A percentile compares a stretch with the other conserved stretches of the same genome.
phyloP scores from a whole-genome alignment of 2,329 filamentous ascomycete genomes.

The Colletotrichum kahawae region DNA sequence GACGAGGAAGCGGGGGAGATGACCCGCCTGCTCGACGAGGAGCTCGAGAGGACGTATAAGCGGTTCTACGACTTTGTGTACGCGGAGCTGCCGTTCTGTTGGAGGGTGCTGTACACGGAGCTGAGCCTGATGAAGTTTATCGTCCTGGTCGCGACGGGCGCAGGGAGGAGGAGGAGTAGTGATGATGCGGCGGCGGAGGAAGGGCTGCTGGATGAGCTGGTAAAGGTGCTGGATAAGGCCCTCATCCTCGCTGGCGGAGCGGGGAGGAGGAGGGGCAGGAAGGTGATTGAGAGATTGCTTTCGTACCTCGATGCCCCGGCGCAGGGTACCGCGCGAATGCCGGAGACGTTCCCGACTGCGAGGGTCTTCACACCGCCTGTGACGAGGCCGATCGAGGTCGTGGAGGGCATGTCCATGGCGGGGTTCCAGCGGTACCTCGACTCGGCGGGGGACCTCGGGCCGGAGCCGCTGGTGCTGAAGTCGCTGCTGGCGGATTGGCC shows the following conservation, averaged over 20 bases:
- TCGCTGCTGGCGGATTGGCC: constrained; percentile 76
- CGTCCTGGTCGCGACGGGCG: constrained; percentile 8
- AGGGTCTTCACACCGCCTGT: constrained; percentile 46
- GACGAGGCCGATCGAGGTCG: constrained; percentile 42
- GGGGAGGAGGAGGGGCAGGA: constrained; percentile 50
- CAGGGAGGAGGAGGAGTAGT: neutral
- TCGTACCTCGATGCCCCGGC: neutral
- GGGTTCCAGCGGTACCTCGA: constrained; percentile 68
- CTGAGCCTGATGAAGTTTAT: constrained; percentile 67
- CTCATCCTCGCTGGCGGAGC: constrained; percentile 76
- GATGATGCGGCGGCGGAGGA: constrained; percentile 17
- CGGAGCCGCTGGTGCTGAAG: constrained; percentile 72
- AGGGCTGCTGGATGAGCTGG: constrained; percentile 55
- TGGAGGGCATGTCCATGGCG: constrained; percentile 56
- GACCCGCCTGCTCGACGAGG: neutral
- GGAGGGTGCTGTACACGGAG: constrained; percentile 76
- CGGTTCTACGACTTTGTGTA: constrained; percentile 72
- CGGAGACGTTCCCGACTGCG: constrained; percentile 27
- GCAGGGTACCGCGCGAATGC: neutral
- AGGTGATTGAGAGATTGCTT: constrained; percentile 50
- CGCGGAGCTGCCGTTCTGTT: constrained; percentile 68
- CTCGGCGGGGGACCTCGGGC: constrained; percentile 24
- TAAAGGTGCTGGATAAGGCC: constrained; percentile 75
- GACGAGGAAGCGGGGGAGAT: neutral
- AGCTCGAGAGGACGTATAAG: constrained; percentile 11